Evolutionary conservation across 768 basidiomycete genomes (phyloP), one percentile per base, ranked within the genome.

Genomic region (Tremella yokohamensis): DNA sequence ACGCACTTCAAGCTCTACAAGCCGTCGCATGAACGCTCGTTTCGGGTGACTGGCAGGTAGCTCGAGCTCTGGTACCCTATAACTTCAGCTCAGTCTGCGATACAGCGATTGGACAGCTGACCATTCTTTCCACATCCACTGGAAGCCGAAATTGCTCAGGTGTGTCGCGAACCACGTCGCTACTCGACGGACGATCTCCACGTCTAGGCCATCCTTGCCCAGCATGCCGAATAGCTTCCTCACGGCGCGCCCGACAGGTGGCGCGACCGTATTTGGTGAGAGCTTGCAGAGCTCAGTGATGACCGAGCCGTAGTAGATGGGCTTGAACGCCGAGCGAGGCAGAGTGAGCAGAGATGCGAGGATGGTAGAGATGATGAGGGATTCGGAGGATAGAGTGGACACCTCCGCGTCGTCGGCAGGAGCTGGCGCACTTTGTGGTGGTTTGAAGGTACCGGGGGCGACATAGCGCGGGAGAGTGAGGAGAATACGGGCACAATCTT

Each of bases 101-200:
- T 8, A 45, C 4, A 22, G 49, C 42, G 24, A 48, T 40, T 4
- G 39, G 1, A 16, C 24, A 12, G 78, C 85, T 45, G 52, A 92
- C 94, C 96, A 99, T 82, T 98, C 96, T 70, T 90, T 93, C 96
- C 96, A 99, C 13, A 96, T 90, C 96, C 96, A 98, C 68, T 87
- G 85, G 78, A 97, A 99, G 22, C 86, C 87, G 75, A 97, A 99
- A 78, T 99, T 99, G 64, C 90, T 93, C 85, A 99, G 87, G 69
- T 99, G 96, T 1, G 88, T 82, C 1, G 90, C 83, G 66, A 98
- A 96, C 96, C 96, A 99, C 60, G 97, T 92, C 0, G 89, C 85
- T 58, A 92, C 88, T 26, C 90, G 81, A 49, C 86, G 83, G 1
- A 86, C 81, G 52, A 89, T 79, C 60, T 94, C 93, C 8, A 89